phyloP scores from a whole-genome alignment of 495 filamentous ascomycete genomes.

The Aspergillus haitiensis region DNA sequence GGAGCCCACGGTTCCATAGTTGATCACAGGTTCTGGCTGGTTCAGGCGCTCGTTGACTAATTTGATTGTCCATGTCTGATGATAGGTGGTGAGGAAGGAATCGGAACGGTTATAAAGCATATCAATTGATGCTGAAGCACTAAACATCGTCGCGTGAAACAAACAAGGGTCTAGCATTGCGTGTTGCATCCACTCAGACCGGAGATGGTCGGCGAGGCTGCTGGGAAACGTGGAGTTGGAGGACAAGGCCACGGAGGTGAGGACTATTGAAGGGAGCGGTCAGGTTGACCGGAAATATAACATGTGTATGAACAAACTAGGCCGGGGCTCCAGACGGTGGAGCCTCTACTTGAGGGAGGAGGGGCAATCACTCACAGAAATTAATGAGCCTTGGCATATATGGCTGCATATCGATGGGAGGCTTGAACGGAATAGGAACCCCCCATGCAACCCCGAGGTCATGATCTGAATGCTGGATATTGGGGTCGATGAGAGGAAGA shows the following conservation, averaged over 20 bases:
- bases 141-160: constrained; percentile 5
- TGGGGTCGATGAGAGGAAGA: too few relatives aligned
- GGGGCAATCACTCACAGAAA: too few relatives aligned
- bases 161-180: constrained; percentile 3
- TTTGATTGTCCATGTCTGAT: constrained; percentile 4
- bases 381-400: too few relatives aligned
- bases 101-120: neutral
- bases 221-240: neutral
- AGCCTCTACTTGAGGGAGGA: too few relatives aligned
- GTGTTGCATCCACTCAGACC: neutral
- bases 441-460: too few relatives aligned
- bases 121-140: constrained; percentile 6
- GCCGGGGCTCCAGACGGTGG: too few relatives aligned
- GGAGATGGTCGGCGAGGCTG: constrained; percentile 3
- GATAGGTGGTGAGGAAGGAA: neutral
- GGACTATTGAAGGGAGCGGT: neutral
- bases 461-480: too few relatives aligned
- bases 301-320: too few relatives aligned
- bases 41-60: constrained; percentile 1
- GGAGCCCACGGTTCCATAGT: neutral
- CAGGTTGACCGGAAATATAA: neutral
- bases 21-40: neutral
- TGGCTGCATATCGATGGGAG: too few relatives aligned
- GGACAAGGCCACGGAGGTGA: neutral
- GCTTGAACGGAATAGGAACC: too few relatives aligned